These are phyloP conservation scores for Canavalia ensiformis DNA, from an alignment of 306 rosid species.

Conservation along the genomic window DNA sequence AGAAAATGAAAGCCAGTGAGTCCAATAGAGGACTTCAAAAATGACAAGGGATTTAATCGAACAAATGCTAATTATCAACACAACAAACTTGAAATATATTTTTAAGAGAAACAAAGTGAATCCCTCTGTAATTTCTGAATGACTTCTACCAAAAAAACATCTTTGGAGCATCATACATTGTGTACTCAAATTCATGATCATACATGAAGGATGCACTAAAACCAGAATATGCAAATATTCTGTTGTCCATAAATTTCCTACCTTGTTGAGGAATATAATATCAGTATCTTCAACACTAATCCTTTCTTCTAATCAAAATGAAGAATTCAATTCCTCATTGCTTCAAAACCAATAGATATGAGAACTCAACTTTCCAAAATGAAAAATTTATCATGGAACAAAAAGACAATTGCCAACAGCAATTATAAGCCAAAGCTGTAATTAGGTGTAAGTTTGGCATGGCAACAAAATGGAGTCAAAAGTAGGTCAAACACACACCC, in stretches of 20 bases:
- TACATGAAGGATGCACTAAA: slow-evolving; percentile 29
- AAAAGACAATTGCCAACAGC: slow-evolving; percentile 38
- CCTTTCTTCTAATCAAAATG: slow-evolving; percentile 10
- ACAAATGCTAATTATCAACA: slow-evolving; percentile 29
- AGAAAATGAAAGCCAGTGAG: slow-evolving; percentile 8
- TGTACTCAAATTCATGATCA: slow-evolving; percentile 8
- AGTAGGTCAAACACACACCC: slow-evolving; percentile 67
- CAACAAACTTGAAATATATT: slow-evolving; percentile 6
- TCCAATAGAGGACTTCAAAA: slow-evolving; percentile 32
- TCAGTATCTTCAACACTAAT: slow-evolving; percentile 13
- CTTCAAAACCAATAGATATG: slow-evolving; percentile 30
- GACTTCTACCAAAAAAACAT: slow-evolving; percentile 33
- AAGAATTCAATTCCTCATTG: neutral
- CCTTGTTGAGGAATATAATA: slow-evolving; percentile 20
- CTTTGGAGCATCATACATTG: slow-evolving; percentile 6
- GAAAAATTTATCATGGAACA: slow-evolving; percentile 40
- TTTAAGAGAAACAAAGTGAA: neutral
- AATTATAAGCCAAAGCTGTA: slow-evolving; percentile 26
- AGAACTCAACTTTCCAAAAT: slow-evolving; percentile 36
- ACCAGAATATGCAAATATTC: slow-evolving; percentile 36
- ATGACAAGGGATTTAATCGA: slow-evolving; percentile 35
- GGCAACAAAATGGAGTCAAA: slow-evolving; percentile 18
- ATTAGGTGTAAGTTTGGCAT: slow-evolving; percentile 27
- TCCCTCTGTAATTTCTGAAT: slow-evolving; percentile 10
- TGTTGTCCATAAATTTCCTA: slow-evolving; percentile 16